phyloP scores from a whole-genome alignment of 305 asterid genomes.

The Monarda citriodora region DNA sequence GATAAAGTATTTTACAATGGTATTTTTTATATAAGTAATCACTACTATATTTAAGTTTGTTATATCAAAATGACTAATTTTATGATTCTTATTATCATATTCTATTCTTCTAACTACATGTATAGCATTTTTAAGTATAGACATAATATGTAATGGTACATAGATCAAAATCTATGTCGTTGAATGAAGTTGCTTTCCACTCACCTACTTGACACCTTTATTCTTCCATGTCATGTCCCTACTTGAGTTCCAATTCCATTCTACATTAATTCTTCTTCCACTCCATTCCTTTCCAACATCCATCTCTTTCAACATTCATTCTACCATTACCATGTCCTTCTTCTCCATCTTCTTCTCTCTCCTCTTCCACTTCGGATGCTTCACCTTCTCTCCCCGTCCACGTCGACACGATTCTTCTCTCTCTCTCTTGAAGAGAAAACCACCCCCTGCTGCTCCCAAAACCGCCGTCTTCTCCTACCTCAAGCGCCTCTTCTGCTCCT shows the following conservation, averaged over 20 bases:
- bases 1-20: too few relatives aligned
- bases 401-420: slow-evolving; percentile 20
- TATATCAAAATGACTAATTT: too few relatives aligned
- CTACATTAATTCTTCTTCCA: background rate
- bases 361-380: slow-evolving; percentile 65
- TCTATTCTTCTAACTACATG: too few relatives aligned
- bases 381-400: slow-evolving; percentile 38
- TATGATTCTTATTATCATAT: too few relatives aligned
- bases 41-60: too few relatives aligned
- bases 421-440: slow-evolving; percentile 34
- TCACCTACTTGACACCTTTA: slow-evolving; percentile 24
- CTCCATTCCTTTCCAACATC: background rate
- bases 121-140: too few relatives aligned
- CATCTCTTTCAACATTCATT: too few relatives aligned
- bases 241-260: slow-evolving; percentile 16
- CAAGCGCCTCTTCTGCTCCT: slow-evolving; percentile 48
- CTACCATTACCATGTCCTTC: slow-evolving; percentile 49
- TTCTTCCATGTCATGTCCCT: slow-evolving; percentile 54
- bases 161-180: background rate
- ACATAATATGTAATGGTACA: too few relatives aligned
- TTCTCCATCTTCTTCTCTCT: slow-evolving; percentile 39
- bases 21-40: too few relatives aligned
- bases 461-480: slow-evolving; percentile 46
- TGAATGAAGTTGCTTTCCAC: slow-evolving; percentile 39
- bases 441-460: slow-evolving; percentile 27